phyloP scores from a whole-genome alignment of 192 early-diverging fungal species.

The Helicostylum pulchrum region DNA sequence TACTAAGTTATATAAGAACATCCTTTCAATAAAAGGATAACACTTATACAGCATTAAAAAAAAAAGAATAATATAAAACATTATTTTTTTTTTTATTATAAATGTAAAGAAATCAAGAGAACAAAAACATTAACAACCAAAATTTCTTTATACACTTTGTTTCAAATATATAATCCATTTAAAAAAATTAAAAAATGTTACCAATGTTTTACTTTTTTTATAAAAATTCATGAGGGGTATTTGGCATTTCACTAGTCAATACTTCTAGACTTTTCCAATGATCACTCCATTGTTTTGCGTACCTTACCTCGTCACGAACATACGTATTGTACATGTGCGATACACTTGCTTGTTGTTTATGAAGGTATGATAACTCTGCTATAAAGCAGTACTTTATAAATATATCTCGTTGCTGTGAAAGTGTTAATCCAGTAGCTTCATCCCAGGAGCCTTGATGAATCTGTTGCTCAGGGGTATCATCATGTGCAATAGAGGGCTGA shows the following conservation, averaged over 20 bases:
- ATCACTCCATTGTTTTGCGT: slow-evolving; percentile 45
- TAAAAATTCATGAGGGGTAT: slow-evolving; percentile 42
- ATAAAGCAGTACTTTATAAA: slow-evolving; percentile 55
- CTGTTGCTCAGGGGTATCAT: slow-evolving; percentile 34
- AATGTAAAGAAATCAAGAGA: too few relatives aligned
- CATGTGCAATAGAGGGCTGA: neutral
- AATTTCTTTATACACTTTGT: too few relatives aligned
- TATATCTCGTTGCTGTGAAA: slow-evolving; percentile 37
- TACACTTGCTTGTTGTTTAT: slow-evolving; percentile 56
- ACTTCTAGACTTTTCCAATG: slow-evolving; percentile 50
- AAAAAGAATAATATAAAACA: too few relatives aligned
- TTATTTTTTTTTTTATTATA: too few relatives aligned
- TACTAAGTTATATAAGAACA: neutral
- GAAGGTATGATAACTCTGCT: slow-evolving; percentile 55
- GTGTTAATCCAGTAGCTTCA: slow-evolving; percentile 18
- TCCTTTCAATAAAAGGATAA: too few relatives aligned
- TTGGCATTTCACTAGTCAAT: slow-evolving; percentile 44
- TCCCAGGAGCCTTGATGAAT: slow-evolving; percentile 22
- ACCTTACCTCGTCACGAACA: slow-evolving; percentile 56
- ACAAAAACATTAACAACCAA: too few relatives aligned
- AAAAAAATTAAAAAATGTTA: neutral
- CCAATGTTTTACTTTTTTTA: neutral
- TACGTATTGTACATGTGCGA: slow-evolving; percentile 59
- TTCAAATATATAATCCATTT: too few relatives aligned
- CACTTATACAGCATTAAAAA: too few relatives aligned